A percentile compares a stretch with the other conserved stretches of the same genome.
These are phyloP conservation scores for Sporothrix sp. DNA, from an alignment of 2,329 filamentous ascomycete genomes.

Conservation along the genomic window DNA sequence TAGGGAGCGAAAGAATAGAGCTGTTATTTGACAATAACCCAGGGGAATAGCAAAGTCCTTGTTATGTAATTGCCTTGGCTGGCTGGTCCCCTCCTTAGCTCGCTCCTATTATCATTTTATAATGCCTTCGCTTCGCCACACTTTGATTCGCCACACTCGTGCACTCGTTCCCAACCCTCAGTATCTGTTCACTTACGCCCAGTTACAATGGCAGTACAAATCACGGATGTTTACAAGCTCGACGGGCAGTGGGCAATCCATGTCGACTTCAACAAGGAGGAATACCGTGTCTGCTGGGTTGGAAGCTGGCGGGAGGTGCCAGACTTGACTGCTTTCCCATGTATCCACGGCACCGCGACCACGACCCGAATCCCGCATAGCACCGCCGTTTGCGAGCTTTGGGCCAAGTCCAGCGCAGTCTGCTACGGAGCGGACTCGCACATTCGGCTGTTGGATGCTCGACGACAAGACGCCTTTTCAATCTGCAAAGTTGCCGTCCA, in stretches of 20 bases:
- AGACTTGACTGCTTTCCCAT: background rate
- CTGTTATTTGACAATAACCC: too few relatives aligned
- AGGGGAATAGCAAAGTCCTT: too few relatives aligned
- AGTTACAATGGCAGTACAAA: background rate
- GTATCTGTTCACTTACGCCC: background rate
- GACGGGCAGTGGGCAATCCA: background rate
- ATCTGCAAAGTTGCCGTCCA: background rate
- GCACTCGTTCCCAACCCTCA: background rate
- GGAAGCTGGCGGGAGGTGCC: background rate
- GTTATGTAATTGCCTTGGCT: too few relatives aligned
- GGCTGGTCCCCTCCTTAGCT: too few relatives aligned
- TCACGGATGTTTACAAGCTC: background rate
- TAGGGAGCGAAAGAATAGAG: too few relatives aligned
- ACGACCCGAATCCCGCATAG: background rate
- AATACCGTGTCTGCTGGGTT: constrained; percentile 1
- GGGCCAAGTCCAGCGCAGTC: constrained; percentile 1
- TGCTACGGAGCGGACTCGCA: background rate
- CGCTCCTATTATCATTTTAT: too few relatives aligned
- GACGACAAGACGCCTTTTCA: background rate
- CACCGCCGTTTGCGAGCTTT: background rate
- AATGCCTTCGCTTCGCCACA: background rate
- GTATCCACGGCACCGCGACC: background rate
- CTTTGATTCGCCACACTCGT: background rate
- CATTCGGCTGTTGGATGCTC: background rate
- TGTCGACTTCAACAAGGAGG: background rate